A percentile compares a stretch with the other conserved stretches of the same genome.
These are phyloP conservation scores for Calocera viscosa DNA, from an alignment of 768 basidiomycete genomes.

Conservation along the genomic window DNA sequence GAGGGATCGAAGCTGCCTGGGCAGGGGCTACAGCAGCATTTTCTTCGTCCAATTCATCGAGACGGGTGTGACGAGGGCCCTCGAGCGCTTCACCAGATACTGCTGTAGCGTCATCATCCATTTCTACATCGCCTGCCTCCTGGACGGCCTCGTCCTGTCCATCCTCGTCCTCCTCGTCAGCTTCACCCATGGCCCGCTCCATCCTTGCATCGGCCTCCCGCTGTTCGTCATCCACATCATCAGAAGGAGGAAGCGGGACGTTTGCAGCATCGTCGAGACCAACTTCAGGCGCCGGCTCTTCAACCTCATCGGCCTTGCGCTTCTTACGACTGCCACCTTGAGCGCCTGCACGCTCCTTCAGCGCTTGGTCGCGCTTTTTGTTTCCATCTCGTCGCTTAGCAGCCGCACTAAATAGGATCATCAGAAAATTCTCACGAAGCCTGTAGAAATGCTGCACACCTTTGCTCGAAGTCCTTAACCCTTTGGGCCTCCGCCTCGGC, in stretches of 20 bases:
- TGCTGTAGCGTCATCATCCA: neutral
- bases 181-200: neutral
- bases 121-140: neutral
- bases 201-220: neutral
- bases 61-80: neutral
- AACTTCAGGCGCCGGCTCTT: neutral
- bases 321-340: neutral
- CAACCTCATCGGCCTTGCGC: neutral
- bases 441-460: neutral
- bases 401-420: neutral
- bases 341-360: slow-evolving; percentile 1
- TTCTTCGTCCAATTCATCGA: neutral
- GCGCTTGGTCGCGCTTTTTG: neutral
- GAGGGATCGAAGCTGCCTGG: neutral
- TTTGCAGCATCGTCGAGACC: neutral
- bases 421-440: neutral
- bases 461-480: neutral
- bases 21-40: neutral
- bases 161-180: neutral
- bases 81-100: neutral
- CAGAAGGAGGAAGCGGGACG: neutral
- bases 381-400: neutral
- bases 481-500: neutral
- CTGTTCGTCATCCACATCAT: neutral
- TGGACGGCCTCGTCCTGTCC: neutral